Base-by-base conservation (phyloP, 2,329 filamentous ascomycete species). In the Fusarium coicis region DNA sequence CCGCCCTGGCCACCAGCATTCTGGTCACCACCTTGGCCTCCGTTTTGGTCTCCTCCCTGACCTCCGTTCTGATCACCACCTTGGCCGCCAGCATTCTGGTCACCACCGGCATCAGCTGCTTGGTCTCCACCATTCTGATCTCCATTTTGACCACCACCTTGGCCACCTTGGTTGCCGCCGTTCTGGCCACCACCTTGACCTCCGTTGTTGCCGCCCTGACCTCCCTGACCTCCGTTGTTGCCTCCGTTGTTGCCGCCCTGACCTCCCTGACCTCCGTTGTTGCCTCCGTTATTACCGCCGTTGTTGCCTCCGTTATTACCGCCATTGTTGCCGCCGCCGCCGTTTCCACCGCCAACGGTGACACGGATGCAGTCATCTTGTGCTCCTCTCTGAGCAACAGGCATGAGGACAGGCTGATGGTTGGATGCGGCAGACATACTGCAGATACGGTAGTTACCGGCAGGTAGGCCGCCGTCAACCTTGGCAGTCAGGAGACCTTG, bases 331-430 rank as follows among this genome's bases (percentile, higher is more conserved):
- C 65, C 66, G 42, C 76, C 70, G 21, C 76, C 70, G 21, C 70
- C 75, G 3, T 74, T 76, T 46, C 78, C 75, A 7, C 70, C 76
- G n/a, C 76, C 80, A n/a, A 90, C 88, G 49, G 85, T 88, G 77
- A 91, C 89, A 76, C 88, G 88, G 56, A 86, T 83, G 79, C 90
- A 92, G 78, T 92, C 90, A 75, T 92, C 90, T 79, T 92, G 90
- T 50, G 88, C 85, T 81, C 90, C 90, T 80, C 90, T 88, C 82
- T 92, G 90, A 62, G 90, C 90, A 59, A 92, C 87, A 57, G 90
- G 89, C 89, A 91, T 91, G 61, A 91, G 78, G 15, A 91, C 88
- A 63, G 89, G 89, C 82, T 92, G 89, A 78, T 92, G 90, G 84
- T 92, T 92, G 74, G 88, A 83, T n/a, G 90, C 82, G 68, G 86